Evolutionary conservation across 208 protist genomes (phyloP).

Genomic region (Trypanosoma cruzi): DNA sequence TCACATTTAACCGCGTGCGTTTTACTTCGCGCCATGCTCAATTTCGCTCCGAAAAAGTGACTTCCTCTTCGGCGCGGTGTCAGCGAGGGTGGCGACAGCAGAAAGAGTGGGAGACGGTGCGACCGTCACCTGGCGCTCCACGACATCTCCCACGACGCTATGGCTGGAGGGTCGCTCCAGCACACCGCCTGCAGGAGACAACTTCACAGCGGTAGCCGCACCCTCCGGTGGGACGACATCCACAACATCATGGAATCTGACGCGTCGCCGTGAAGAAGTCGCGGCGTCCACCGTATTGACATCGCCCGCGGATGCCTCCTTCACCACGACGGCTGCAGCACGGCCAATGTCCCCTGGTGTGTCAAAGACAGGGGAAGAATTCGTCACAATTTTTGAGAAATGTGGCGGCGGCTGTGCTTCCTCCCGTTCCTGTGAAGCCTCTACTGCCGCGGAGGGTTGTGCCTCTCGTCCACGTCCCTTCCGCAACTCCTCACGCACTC

Average conservation of each 20-base stretch:
- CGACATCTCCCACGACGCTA: constrained; percentile 50
- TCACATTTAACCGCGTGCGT: neutral
- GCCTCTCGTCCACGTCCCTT: neutral
- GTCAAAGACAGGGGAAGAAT: neutral
- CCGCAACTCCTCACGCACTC: constrained; percentile 48
- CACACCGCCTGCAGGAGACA: neutral
- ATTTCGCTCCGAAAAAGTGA: constrained; percentile 52
- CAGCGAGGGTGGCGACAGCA: too few relatives aligned
- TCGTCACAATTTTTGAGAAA: neutral
- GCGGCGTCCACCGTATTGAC: constrained; percentile 1
- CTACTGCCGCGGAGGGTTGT: neutral
- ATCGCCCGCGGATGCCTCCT: neutral
- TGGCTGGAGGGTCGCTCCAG: neutral
- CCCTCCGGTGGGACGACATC: constrained; percentile 16
- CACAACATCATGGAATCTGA: constrained; percentile 47
- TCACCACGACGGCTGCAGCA: neutral
- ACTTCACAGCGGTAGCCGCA: neutral
- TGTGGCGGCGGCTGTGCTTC: neutral
- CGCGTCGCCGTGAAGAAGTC: constrained; percentile 20
- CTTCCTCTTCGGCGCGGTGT: constrained; percentile 36
- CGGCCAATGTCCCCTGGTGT: constrained; percentile 51
- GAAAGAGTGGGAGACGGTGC: neutral
- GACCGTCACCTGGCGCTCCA: constrained; percentile 35
- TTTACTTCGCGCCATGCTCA: neutral
- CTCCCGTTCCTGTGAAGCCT: neutral